Percentiles rank a stretch among this genome's conserved stretches.
Conservation (phyloP, 2,329 filamentous ascomycete genomes). For the Trichothecium sympodiale region DNA sequence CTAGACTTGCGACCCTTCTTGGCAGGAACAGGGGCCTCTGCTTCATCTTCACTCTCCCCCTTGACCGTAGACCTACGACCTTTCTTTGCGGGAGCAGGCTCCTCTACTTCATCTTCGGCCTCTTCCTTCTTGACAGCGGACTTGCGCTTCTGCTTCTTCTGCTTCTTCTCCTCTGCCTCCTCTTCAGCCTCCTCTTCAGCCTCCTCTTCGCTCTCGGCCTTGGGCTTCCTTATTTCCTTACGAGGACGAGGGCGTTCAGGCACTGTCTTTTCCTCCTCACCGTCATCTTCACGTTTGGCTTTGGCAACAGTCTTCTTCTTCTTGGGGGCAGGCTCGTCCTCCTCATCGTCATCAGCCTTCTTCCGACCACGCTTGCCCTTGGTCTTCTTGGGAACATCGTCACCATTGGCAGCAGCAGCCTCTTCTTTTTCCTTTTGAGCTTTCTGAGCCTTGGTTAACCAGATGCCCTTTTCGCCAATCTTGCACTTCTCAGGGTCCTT, state of each 20-base stretch:
- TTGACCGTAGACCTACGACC: conserved; percentile 9
- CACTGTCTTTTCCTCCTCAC: neutral
- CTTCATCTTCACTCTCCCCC: conserved; percentile 4
- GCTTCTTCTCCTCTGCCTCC: neutral
- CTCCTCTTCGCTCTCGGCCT: conserved; percentile 7
- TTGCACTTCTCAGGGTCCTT: conserved; percentile 68
- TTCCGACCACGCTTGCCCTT: conserved; percentile 21
- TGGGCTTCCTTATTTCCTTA: conserved; percentile 10
- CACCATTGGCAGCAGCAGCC: conserved; percentile 14
- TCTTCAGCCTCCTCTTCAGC: neutral
- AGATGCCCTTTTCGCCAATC: conserved; percentile 55
- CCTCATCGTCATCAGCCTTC: conserved; percentile 21
- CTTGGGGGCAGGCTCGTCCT: conserved; percentile 22
- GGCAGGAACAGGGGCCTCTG: conserved; percentile 3
- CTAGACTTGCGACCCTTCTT: conserved; percentile 6
- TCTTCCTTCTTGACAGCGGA: conserved; percentile 6
- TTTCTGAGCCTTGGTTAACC: conserved; percentile 26
- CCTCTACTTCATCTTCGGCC: conserved; percentile 6
- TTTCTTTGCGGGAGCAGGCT: conserved; percentile 8
- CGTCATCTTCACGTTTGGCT: conserved; percentile 1
- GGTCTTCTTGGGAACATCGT: conserved; percentile 19
- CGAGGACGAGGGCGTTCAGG: neutral
- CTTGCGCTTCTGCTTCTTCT: conserved; percentile 8
- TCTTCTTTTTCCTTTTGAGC: conserved; percentile 22
- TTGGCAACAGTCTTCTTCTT: conserved; percentile 10